A percentile compares a stretch with the other conserved stretches of the same genome.
phyloP scores from a whole-genome alignment of 345 rosid genomes.

The Acer yangbiense region DNA sequence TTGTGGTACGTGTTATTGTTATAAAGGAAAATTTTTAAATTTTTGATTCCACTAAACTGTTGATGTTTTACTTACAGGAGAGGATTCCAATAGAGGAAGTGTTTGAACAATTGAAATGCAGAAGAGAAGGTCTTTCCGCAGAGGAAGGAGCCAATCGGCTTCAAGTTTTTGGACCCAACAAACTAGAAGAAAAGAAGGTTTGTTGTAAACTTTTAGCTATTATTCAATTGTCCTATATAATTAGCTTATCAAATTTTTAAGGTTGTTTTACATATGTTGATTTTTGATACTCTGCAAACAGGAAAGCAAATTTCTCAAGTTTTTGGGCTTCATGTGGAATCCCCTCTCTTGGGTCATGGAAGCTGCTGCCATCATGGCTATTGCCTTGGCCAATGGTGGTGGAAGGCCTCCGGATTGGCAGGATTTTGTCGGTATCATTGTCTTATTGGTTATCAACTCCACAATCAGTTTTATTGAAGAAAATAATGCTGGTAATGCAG shows the following conservation, averaged over 20 bases:
- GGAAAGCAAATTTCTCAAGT: constrained; percentile 85
- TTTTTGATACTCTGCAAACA: constrained; percentile 28
- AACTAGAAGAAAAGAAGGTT: constrained; percentile 91
- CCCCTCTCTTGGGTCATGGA: constrained; percentile 99
- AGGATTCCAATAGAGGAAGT: constrained; percentile 86
- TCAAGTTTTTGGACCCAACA: constrained; percentile 85
- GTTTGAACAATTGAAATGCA: constrained; percentile 61
- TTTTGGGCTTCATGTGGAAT: constrained; percentile 97
- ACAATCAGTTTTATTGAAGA: constrained; percentile 94
- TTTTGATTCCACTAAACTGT: neutral
- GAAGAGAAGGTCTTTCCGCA: constrained; percentile 52
- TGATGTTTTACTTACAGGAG: constrained; percentile 40
- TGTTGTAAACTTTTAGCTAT: neutral
- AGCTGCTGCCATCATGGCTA: constrained; percentile 89
- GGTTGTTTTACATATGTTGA: neutral
- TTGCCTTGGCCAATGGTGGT: constrained; percentile 72
- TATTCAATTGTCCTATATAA: neutral
- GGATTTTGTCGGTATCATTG: constrained; percentile 82
- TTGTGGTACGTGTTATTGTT: neutral
- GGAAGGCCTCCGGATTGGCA: constrained; percentile 95
- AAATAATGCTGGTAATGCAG: constrained; percentile 92
- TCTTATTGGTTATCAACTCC: constrained; percentile 77
- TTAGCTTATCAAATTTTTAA: neutral
- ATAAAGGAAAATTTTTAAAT: no score
- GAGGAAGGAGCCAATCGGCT: constrained; percentile 77